These are phyloP conservation scores for Nematodospora anomalae DNA, from an alignment of 1,139 yeast genomes.

Conservation along the genomic window DNA sequence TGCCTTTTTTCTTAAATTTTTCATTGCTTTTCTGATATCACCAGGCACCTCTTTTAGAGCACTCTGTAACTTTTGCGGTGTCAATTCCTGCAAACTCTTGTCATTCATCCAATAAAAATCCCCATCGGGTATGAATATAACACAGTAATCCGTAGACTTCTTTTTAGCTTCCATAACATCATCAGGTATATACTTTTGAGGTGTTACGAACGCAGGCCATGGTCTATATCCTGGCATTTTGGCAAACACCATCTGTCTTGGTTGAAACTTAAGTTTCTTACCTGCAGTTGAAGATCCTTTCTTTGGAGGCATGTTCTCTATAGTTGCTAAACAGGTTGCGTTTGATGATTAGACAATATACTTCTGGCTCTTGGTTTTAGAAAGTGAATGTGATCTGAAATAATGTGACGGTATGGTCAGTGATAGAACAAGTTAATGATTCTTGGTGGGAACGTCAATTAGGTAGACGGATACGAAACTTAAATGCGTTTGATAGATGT, in stretches of 20 bases:
- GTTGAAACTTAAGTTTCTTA: slow-evolving; percentile 20
- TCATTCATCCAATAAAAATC: slow-evolving; percentile 50
- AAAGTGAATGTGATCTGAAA: no score
- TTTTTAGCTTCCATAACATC: slow-evolving; percentile 40
- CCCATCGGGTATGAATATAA: slow-evolving; percentile 50
- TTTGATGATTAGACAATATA: not conserved
- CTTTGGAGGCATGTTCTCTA: slow-evolving; percentile 10
- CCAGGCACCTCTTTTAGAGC: slow-evolving; percentile 32
- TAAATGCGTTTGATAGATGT: not conserved
- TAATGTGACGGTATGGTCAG: no score
- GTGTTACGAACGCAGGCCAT: slow-evolving; percentile 53
- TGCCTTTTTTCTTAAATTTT: slow-evolving; percentile 19
- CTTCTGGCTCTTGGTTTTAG: no score
- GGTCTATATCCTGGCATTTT: slow-evolving; percentile 51
- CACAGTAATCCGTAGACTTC: slow-evolving; percentile 42
- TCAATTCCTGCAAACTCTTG: slow-evolving; percentile 35
- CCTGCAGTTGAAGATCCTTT: slow-evolving; percentile 1
- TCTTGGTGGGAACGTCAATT: no score
- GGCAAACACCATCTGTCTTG: slow-evolving; percentile 44
- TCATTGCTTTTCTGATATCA: slow-evolving; percentile 14
- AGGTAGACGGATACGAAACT: no score
- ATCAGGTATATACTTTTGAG: slow-evolving; percentile 38
- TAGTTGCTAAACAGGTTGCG: not conserved
- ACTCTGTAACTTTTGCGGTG: slow-evolving; percentile 26
- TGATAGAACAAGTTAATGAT: no score